A percentile compares a stretch with the other conserved stretches of the same genome.
phyloP scores from a whole-genome alignment of 306 rosid species.

The Notholithocarpus densiflorus region DNA sequence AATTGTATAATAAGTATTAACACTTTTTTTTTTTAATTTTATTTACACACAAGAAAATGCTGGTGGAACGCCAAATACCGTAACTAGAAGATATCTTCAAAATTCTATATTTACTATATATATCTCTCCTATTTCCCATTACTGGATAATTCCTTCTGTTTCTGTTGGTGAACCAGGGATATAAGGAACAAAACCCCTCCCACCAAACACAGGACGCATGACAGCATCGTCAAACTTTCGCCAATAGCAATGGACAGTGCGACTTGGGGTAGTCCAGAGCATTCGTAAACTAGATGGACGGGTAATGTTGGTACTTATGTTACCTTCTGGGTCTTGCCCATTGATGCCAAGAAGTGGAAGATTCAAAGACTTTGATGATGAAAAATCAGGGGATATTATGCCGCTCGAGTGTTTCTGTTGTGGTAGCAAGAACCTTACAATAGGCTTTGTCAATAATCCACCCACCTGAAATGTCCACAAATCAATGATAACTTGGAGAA shows the following conservation, averaged over 20 bases:
- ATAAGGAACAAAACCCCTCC: conserved; percentile 44
- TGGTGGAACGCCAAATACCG: too few relatives aligned
- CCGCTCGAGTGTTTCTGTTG: conserved; percentile 9
- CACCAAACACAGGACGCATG: conserved; percentile 70
- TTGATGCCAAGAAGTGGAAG: conserved; percentile 22
- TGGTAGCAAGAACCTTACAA: conserved; percentile 42
- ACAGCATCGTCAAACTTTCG: conserved; percentile 37
- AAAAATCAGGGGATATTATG: background rate
- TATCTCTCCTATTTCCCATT: background rate
- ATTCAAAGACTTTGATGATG: conserved; percentile 15
- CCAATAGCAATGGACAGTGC: conserved; percentile 41
- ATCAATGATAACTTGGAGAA: background rate
- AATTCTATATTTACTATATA: background rate
- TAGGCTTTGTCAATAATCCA: conserved; percentile 62
- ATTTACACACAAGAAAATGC: background rate
- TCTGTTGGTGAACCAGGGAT: conserved; percentile 9
- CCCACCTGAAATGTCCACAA: conserved; percentile 42
- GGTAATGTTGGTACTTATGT: conserved; percentile 1
- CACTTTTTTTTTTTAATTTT: too few relatives aligned
- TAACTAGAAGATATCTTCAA: background rate
- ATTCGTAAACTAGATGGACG: conserved; percentile 17
- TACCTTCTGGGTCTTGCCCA: conserved; percentile 26
- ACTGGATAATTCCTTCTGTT: conserved; percentile 1
- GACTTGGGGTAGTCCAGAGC: conserved; percentile 20
- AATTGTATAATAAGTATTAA: too few relatives aligned